Evolutionary conservation across 1,284 basidiomycete genomes (phyloP).

Genomic region (Melampsora larici-populina): DNA sequence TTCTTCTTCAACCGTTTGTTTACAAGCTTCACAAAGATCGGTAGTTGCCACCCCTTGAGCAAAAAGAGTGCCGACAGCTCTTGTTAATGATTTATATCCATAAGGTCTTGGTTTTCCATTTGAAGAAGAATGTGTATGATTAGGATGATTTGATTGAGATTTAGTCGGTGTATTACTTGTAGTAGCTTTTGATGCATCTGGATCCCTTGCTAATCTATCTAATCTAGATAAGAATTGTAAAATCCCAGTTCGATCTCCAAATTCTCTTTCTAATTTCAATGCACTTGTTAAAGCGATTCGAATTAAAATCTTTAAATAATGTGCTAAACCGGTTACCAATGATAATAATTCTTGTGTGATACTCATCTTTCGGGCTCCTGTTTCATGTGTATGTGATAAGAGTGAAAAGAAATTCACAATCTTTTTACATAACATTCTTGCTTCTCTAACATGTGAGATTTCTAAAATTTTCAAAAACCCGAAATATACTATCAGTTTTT

Average conservation of each 20-base stretch:
- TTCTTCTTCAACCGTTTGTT: conserved; percentile 90
- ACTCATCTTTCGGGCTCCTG: conserved; percentile 78
- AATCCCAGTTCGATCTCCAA: conserved; percentile 76
- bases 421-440: conserved; percentile 96
- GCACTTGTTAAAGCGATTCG: conserved; percentile 95
- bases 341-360: conserved; percentile 97
- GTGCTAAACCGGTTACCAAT: conserved; percentile 95
- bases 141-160: conserved; percentile 57
- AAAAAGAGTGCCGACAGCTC: conserved; percentile 53
- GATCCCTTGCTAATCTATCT: conserved; percentile 79
- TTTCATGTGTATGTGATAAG: conserved; percentile 92
- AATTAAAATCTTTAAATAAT: conserved; percentile 99
- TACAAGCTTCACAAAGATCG: conserved; percentile 89
- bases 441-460: conserved; percentile 96
- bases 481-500: too few species aligned
- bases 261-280: conserved; percentile 88
- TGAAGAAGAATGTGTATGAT: conserved; percentile 61
- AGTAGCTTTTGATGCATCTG: conserved; percentile 52
- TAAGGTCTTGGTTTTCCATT: conserved; percentile 60
- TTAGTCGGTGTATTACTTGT: conserved; percentile 16
- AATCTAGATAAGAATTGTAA: conserved; percentile 84
- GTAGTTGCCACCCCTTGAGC: conserved; percentile 52
- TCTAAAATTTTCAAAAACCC: conserved; percentile 59
- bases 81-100: conserved; percentile 80
- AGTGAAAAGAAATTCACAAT: conserved; percentile 98